Percentiles rank a stretch among this genome's conserved stretches.
Evolutionary conservation across 805 yeast species (phyloP).

Genomic region (Alloascoidea hylecoeti): DNA sequence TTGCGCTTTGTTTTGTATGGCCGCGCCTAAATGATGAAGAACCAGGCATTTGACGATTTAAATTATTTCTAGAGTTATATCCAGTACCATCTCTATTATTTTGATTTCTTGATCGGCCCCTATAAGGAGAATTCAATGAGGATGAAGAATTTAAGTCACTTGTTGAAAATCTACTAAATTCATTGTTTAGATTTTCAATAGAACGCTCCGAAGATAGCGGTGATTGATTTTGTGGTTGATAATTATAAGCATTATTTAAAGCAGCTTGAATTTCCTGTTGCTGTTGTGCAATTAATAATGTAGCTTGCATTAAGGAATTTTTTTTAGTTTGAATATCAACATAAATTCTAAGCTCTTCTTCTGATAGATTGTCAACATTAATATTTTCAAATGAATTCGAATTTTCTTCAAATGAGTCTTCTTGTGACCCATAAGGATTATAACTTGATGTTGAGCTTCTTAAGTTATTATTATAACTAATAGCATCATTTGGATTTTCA

Average conservation of each 20-base stretch:
- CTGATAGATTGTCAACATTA: not conserved
- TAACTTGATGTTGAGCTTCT: conserved; percentile 1
- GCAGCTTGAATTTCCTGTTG: conserved; percentile 18
- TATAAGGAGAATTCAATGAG: not conserved
- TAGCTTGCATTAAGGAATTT: conserved; percentile 17
- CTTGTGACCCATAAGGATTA: conserved; percentile 2
- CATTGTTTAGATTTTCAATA: not conserved
- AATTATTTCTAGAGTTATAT: not conserved
- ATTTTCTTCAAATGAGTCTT: conserved; percentile 1
- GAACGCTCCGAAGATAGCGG: conserved; percentile 4
- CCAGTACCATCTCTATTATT: too few species aligned
- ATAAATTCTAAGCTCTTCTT: conserved; percentile 9
- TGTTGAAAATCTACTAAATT: not conserved
- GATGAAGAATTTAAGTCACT: not conserved
- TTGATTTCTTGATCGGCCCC: too few species aligned
- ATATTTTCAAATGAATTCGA: conserved; percentile 2
- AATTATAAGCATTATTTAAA: conserved; percentile 10
- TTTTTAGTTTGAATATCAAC: conserved; percentile 19
- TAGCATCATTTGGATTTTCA: conserved; percentile 3
- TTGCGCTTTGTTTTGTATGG: conserved; percentile 10
- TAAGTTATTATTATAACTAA: conserved; percentile 3
- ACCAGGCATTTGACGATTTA: not conserved
- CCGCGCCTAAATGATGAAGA: conserved; percentile 10
- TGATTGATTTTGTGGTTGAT: conserved; percentile 9
- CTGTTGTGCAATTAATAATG: conserved; percentile 17